These are phyloP conservation scores for Oleoguttula mirabilis DNA, from an alignment of 495 filamentous ascomycete species.

Conservation along the genomic window DNA sequence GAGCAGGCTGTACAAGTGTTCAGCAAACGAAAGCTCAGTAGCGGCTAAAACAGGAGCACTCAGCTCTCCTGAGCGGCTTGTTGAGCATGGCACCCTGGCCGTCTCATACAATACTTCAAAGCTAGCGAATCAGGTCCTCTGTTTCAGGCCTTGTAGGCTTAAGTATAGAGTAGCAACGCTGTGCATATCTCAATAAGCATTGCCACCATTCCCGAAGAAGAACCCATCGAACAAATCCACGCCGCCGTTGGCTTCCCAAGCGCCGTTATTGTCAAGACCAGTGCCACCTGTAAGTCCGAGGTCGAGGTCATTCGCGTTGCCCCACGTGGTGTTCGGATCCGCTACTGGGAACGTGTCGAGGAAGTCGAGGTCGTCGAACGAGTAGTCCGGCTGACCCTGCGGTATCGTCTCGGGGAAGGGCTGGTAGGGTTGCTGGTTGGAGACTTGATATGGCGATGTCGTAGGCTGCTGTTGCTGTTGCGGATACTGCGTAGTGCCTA, in stretches of 20 bases:
- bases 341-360: slow-evolving; percentile 23
- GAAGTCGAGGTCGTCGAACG: slow-evolving; percentile 26
- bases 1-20: too few relatives aligned
- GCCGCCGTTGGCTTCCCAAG: slow-evolving; percentile 66
- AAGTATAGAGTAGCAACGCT: too few relatives aligned
- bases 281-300: slow-evolving; percentile 49
- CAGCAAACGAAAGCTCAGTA: too few relatives aligned
- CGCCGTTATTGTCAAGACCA: too few relatives aligned
- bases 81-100: too few relatives aligned
- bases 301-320: slow-evolving; percentile 36
- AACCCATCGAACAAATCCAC: slow-evolving; percentile 86
- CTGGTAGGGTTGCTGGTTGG: slow-evolving; percentile 5
- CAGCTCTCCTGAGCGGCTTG: too few relatives aligned
- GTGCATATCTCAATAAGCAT: too few relatives aligned
- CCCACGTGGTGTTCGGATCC: slow-evolving; percentile 5
- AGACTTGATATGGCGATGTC: not conserved
- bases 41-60: too few relatives aligned
- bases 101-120: too few relatives aligned
- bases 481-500: not conserved
- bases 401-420: not conserved
- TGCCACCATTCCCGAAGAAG: slow-evolving; percentile 57
- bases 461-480: not conserved
- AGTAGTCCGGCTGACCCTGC: not conserved
- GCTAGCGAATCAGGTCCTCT: too few relatives aligned
- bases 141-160: too few relatives aligned